phyloP scores from a whole-genome alignment of 2,329 filamentous ascomycete species.

The Beauveria sp. region DNA sequence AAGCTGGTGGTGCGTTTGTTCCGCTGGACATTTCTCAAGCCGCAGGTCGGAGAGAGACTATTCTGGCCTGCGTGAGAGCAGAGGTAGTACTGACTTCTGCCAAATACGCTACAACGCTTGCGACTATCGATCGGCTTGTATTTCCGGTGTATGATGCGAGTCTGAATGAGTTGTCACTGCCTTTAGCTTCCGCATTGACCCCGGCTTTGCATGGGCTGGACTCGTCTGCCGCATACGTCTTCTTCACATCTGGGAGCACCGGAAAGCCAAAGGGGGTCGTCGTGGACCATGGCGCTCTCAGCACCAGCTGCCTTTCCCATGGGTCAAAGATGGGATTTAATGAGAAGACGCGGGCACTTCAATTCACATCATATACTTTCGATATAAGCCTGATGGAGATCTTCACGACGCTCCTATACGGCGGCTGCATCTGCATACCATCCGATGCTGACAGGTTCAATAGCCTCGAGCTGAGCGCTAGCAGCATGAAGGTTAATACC shows the following conservation, averaged over 20 bases:
- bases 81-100: background rate
- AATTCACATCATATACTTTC: constrained; percentile 44
- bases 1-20: constrained; percentile 40
- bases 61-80: background rate
- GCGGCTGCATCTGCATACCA: constrained; percentile 48
- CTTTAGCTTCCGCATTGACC: background rate
- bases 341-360: constrained; percentile 41
- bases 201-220: background rate
- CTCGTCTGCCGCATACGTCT: constrained; percentile 16
- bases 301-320: constrained; percentile 42
- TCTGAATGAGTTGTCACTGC: background rate
- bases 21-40: constrained; percentile 22
- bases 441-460: constrained; percentile 37
- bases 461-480: constrained; percentile 38
- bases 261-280: constrained; percentile 22
- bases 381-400: constrained; percentile 39
- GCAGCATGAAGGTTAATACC: constrained; percentile 37
- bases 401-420: constrained; percentile 38
- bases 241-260: constrained; percentile 23
- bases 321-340: constrained; percentile 38
- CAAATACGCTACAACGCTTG: background rate
- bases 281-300: constrained; percentile 41
- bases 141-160: background rate
- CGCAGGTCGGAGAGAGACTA: background rate
- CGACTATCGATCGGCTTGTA: background rate